Conservation (phyloP, 2,329 filamentous ascomycete genomes). For the Epichloe hybrida region DNA sequence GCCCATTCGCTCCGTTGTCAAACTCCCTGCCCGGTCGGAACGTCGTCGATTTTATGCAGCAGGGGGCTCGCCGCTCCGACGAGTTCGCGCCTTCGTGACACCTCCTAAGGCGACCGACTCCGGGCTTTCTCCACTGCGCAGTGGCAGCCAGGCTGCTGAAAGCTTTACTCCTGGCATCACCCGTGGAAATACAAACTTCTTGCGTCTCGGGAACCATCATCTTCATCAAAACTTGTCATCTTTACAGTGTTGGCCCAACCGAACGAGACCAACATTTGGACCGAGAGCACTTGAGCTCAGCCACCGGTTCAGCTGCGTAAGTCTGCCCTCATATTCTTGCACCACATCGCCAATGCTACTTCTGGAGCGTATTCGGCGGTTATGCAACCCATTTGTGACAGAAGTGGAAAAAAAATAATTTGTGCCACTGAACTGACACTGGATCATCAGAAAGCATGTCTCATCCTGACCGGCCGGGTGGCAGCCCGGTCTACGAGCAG, state of each 20-base stretch:
- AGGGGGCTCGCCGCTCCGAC: not conserved
- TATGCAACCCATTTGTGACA: no score
- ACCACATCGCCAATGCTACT: not conserved
- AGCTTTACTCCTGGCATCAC: not conserved
- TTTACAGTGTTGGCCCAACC: not conserved
- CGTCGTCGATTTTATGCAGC: not conserved
- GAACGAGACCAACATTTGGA: not conserved
- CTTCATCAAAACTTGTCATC: not conserved
- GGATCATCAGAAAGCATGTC: constrained; percentile 35
- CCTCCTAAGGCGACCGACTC: not conserved
- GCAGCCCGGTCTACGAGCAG: constrained; percentile 46
- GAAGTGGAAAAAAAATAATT: not conserved
- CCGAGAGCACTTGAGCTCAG: not conserved
- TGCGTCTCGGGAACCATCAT: not conserved
- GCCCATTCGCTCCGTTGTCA: not conserved
- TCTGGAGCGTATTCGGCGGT: no score
- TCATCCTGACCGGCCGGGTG: constrained; percentile 51
- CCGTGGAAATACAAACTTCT: not conserved
- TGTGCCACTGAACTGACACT: constrained; percentile 3
- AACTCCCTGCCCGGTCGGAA: not conserved
- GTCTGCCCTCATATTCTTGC: not conserved
- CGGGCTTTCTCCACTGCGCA: not conserved
- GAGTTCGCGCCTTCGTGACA: constrained; percentile 1
- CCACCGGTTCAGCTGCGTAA: not conserved
- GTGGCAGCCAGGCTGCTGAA: not conserved